phyloP scores from a whole-genome alignment of 768 basidiomycete species.

The Tricholoma bakamatsutake region DNA sequence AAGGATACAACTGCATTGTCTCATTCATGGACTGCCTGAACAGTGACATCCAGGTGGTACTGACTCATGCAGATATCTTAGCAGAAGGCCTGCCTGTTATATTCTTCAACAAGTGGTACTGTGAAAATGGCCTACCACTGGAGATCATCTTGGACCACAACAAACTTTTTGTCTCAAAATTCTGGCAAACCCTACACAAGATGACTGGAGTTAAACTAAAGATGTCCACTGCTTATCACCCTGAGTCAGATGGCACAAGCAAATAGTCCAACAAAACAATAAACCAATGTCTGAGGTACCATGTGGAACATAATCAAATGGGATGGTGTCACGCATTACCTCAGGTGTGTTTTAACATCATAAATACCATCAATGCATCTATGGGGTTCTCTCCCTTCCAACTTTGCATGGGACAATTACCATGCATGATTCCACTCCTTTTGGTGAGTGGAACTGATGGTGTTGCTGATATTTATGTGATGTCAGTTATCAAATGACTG shows the following conservation, averaged over 20 bases:
- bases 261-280: slow-evolving; percentile 28
- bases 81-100: background rate
- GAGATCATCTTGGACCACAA: slow-evolving; percentile 7
- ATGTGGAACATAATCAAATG: slow-evolving; percentile 24
- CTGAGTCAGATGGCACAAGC: slow-evolving; percentile 28
- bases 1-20: slow-evolving; percentile 16
- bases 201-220: slow-evolving; percentile 13
- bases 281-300: slow-evolving; percentile 21
- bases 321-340: slow-evolving; percentile 26
- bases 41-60: background rate
- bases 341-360: slow-evolving; percentile 23
- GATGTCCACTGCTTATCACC: slow-evolving; percentile 31
- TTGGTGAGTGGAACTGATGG: no score
- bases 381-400: slow-evolving; percentile 29
- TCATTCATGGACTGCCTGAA: slow-evolving; percentile 11
- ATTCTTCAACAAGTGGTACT: slow-evolving; percentile 11
- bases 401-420: slow-evolving; percentile 15
- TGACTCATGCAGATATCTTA: background rate
- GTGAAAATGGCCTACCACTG: slow-evolving; percentile 23
- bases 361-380: no score
- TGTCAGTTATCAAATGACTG: no score
- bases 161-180: background rate
- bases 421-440: background rate
- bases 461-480: no score
- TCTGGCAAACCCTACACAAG: slow-evolving; percentile 23